phyloP scores from a whole-genome alignment of 2,329 filamentous ascomycete genomes.

The Nannizzia gypsea region DNA sequence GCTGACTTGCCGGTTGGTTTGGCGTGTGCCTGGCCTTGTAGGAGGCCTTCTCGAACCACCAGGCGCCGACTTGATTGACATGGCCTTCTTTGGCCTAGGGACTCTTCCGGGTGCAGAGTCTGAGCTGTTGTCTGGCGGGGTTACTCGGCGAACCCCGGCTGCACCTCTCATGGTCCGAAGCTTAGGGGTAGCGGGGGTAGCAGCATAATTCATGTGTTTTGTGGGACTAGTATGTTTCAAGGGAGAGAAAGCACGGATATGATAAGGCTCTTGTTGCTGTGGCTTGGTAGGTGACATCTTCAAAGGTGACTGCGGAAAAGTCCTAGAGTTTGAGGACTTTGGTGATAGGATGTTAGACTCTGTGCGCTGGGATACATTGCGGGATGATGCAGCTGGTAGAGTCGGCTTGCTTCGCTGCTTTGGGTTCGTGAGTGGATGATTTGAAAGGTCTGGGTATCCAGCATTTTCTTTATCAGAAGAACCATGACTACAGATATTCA shows the following conservation, averaged over 20 bases:
- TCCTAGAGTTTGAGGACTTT: constrained; percentile 66
- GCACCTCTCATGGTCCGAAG: constrained; percentile 4
- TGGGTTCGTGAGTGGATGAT: constrained; percentile 49
- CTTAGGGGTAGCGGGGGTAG: neutral
- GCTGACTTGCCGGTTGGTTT: constrained; percentile 26
- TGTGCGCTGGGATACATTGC: constrained; percentile 32
- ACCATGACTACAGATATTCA: constrained; percentile 48
- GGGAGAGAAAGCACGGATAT: constrained; percentile 50
- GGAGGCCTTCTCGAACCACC: constrained; percentile 22
- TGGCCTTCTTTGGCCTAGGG: constrained; percentile 4
- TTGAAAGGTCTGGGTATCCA: constrained; percentile 22
- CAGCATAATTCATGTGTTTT: constrained; percentile 13
- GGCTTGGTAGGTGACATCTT: constrained; percentile 27
- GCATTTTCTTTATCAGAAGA: constrained; percentile 67
- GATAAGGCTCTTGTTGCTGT: constrained; percentile 42
- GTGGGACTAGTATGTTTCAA: constrained; percentile 42
- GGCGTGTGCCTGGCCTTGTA: constrained; percentile 29
- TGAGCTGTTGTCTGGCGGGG: constrained; percentile 4
- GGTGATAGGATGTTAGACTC: constrained; percentile 61
- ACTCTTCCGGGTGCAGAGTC: constrained; percentile 5
- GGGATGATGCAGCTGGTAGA: constrained; percentile 27
- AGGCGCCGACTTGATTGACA: constrained; percentile 15
- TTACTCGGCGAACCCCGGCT: constrained; percentile 5
- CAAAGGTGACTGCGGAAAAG: constrained; percentile 47
- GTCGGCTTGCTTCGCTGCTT: constrained; percentile 52